Base-by-base conservation (phyloP, 148 eudicot genomes). In the Fagopyrum tataricum region DNA sequence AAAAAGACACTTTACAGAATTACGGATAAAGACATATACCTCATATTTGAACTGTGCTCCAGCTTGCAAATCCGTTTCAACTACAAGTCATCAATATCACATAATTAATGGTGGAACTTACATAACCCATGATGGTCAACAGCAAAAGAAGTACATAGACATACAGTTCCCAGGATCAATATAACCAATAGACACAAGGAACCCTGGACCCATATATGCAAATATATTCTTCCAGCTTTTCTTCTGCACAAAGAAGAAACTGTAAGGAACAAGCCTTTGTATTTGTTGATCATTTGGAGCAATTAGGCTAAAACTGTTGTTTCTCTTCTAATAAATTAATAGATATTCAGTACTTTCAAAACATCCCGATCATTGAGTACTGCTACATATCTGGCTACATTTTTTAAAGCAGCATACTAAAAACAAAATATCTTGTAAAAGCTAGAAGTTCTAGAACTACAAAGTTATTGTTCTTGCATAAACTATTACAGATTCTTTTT, bases 161-260 rank as follows among this genome's bases (percentile, higher is more conserved):
- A 81, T 87, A 94, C 98, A 91, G 42, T 94, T 94, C 78, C 98
- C 98, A 26, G 98, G 98, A 85, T 94, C 98, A 61, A 94, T 94
- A 78, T 94, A 94, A 11, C 97, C 98, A 70, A 94, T 94, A 48
- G 91, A 91, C 70, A 94, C 97, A 71, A 94, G 95, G 79, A 94
- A 91, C 7, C 98, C 98, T 74, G 97, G 98, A 43, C 97, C 98
- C 86, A 94, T 80, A 76, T 94, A 94, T 0, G 95, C 77, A 78
- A 94, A 87, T 12, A 94, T 82, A 78, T 94, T 94, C 82, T 85
- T 94, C 98, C 98, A 94, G 87, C 97, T 86, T 76, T 81, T 89
- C 74, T 81, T 85, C 98, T 91, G 95, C 82, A 76, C 41, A 11
- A 52, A 73, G 53, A n/a, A 39, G 15, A 41, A 8, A 20, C 31